Base-by-base conservation (phyloP, 2,329 filamentous ascomycete species). In the Calonectria montana region DNA sequence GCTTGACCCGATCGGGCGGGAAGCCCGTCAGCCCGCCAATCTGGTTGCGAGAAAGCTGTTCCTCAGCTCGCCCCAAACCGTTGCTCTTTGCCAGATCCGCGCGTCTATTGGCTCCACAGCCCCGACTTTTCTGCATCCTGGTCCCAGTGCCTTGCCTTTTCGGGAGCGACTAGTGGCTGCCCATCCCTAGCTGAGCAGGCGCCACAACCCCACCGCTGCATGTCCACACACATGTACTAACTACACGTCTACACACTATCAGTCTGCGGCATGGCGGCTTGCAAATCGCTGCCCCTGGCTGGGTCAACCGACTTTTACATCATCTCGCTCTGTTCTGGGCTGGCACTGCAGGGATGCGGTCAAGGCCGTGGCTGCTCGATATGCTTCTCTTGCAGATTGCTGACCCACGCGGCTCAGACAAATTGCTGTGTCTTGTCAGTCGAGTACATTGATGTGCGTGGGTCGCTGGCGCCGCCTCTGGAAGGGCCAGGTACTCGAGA, bases 91-190 rank as follows among this genome's bases (percentile, higher is more conserved):
- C 69, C 69, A 61, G 66, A 79, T 76, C 74, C 77, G 77, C 75
- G 76, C 77, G 77, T 67, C 77, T 79, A 79, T 79, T 79, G 77
- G 77, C 70, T 75, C 73, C 71, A 66, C 73, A 67, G 70, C 53
- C 25, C 76, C 68, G 67, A 75, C 73, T 62, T 73, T 74, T 67
- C 73, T 71, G 69, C 62, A 76, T 48, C 57, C 69, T 50, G 70
- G 59, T 65, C 72, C 71, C 67, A 68, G 57, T 35, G 67, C 76
- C 66, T 77, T 79, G 55, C 77, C 77, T 57, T 29, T 75, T 76
- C 48, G 47, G 76, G 76, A 55, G 37, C 65, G 48, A 75, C 77
- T 79, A 79, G 77, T 79, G 77, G 72, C 74, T 77, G 76, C 73
- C 77, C 68, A 68, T 71, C 70, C 65, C 31, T 75, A 78, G 77